Evolutionary conservation across 345 rosid genomes (phyloP).

Genomic region (Citrus inodora): DNA sequence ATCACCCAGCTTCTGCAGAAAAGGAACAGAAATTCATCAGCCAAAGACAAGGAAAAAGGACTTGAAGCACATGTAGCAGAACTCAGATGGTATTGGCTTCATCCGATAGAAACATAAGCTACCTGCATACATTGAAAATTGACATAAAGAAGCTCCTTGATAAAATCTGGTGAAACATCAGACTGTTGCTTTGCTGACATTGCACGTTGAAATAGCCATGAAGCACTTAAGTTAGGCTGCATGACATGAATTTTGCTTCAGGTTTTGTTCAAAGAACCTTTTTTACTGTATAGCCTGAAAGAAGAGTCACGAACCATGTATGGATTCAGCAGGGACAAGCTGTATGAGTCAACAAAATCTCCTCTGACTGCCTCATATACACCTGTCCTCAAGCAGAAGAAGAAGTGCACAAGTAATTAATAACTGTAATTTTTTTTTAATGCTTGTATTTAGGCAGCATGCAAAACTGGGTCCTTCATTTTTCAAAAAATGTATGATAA

Average conservation of each 20-base stretch:
- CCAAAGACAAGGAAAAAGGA: background rate
- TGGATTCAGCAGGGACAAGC: conserved; percentile 88
- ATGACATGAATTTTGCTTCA: conserved; percentile 13
- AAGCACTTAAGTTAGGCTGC: conserved; percentile 84
- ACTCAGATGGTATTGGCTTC: background rate
- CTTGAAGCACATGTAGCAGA: background rate
- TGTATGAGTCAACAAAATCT: conserved; percentile 63
- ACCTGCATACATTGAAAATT: conserved; percentile 91
- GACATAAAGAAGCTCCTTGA: conserved; percentile 81
- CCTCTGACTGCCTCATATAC: conserved; percentile 75
- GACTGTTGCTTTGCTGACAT: conserved; percentile 80
- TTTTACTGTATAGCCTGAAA: background rate
- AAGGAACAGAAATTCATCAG: conserved; percentile 13
- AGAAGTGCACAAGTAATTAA: background rate
- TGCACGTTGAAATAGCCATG: conserved; percentile 94
- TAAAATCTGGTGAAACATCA: conserved; percentile 61
- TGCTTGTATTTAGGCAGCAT: background rate
- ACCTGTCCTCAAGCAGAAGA: conserved; percentile 36
- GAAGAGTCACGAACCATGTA: conserved; percentile 62
- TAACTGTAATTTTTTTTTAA: background rate
- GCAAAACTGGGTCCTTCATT: background rate
- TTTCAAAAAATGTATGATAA: background rate
- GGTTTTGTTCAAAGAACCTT: background rate
- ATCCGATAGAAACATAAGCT: background rate
- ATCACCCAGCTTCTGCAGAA: conserved; percentile 70